Evolutionary conservation across 2,329 filamentous ascomycete genomes (phyloP), one percentile per base, ranked within the genome.

Genomic region (Hymenoscyphus fraxineus): DNA sequence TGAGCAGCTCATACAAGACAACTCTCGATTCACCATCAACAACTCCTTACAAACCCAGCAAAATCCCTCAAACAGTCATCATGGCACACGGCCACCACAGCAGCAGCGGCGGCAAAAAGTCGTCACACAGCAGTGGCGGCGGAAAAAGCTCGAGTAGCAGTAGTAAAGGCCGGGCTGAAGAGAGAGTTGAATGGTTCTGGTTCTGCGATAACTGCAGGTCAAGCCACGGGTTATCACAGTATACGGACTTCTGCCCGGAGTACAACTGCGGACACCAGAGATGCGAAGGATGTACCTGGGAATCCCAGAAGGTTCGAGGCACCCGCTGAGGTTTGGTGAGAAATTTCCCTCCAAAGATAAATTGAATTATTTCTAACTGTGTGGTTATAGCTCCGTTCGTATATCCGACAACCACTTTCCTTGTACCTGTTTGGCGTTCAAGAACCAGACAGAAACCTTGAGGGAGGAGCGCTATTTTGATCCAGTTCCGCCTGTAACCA

Each of bases 171-270:
- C 2, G 40, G 10, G 40, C 40, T 16, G 40, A 41, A 16, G 40
- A 47, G 16, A 47, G 41, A 47, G 15, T n/a, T 19, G 41, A 47
- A 19, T 47, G 41, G 41, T 19, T 47, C 1, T 47, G 41, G 41
- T 47, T 19, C 16, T 47, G 41, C 9, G 41, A 47, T 47, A n/a
- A 6, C 16, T 47, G 41, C 41, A 1, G n/a, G 7, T 47, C 41
- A 19, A 47, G 9, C 16, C 6, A 19, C 3, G 41, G 41, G 9
- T n/a, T 47, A 7, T 19, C 16, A 1, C 32, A 38, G 31, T 32
- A 61, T 5, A 61, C 39, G 9, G 59, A 61, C 6, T 31, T 22
- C 27, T 61, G 59, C 39, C 41, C 59, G 6, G 32, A 55, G 10
- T 13, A 16, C 44, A 0, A 56, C 0, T 61, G 59, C n/a, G 9